Evolutionary conservation across 495 filamentous ascomycete species (phyloP).

Genomic region (Penicillium maclennaniae): DNA sequence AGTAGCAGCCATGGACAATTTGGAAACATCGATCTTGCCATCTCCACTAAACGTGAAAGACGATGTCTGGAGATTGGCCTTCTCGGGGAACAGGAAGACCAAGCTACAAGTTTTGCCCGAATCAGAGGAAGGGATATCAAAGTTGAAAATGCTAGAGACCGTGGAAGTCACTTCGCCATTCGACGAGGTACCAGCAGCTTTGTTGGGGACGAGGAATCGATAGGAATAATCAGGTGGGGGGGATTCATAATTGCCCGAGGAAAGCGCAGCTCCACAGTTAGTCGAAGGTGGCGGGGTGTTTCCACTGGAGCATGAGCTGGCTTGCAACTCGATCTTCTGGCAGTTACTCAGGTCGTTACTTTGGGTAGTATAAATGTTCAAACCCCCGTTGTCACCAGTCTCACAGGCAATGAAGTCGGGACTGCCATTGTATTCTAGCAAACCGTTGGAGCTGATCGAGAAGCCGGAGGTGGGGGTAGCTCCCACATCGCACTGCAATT

Average conservation of each 20-base stretch:
- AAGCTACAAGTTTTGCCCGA: slow-evolving; percentile 59
- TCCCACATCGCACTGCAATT: slow-evolving; percentile 62
- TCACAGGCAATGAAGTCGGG: slow-evolving; percentile 50
- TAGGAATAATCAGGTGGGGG: slow-evolving; percentile 67
- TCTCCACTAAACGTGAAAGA: slow-evolving; percentile 54
- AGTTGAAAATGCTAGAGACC: slow-evolving; percentile 64
- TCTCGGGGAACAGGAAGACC: slow-evolving; percentile 61
- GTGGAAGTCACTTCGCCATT: slow-evolving; percentile 52
- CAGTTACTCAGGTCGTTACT: slow-evolving; percentile 42
- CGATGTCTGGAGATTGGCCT: slow-evolving; percentile 50
- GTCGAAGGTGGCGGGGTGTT: slow-evolving; percentile 10
- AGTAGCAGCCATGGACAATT: slow-evolving; percentile 36
- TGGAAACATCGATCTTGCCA: slow-evolving; percentile 50
- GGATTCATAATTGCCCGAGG: slow-evolving; percentile 48
- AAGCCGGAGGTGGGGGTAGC: slow-evolving; percentile 43
- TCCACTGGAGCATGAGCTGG: slow-evolving; percentile 8
- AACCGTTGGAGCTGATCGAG: slow-evolving; percentile 44
- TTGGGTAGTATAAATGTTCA: slow-evolving; percentile 49
- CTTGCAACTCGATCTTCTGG: slow-evolving; percentile 8
- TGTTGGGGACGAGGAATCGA: slow-evolving; percentile 52
- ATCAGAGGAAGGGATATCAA: slow-evolving; percentile 55
- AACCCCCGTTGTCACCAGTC: slow-evolving; percentile 42
- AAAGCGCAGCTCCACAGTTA: slow-evolving; percentile 48
- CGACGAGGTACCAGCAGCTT: slow-evolving; percentile 48
- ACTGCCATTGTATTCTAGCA: slow-evolving; percentile 40